phyloP scores from a whole-genome alignment of 345 rosid genomes.

The Linum lewisii region DNA sequence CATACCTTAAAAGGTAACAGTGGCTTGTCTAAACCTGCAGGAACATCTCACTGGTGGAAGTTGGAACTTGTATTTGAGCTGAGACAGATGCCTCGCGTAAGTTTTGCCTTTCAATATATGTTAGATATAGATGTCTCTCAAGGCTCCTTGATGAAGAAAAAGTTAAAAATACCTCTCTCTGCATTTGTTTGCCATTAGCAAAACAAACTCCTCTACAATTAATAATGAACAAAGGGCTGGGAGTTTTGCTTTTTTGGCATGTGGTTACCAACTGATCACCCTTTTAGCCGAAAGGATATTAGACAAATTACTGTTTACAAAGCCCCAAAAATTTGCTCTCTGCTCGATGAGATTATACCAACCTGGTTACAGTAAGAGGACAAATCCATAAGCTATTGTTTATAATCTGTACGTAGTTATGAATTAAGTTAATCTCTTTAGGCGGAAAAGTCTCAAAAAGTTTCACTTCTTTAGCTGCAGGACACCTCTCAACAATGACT shows the following conservation, averaged over 20 bases:
- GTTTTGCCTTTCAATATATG: too few relatives aligned
- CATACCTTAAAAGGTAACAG: neutral
- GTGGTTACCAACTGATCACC: conserved; percentile 20
- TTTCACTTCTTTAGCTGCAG: neutral
- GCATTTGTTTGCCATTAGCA: neutral
- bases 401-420: neutral
- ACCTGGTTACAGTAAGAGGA: neutral
- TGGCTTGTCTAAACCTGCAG: conserved; percentile 5
- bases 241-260: conserved; percentile 21
- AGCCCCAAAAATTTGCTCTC: conserved; percentile 53
- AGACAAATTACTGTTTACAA: conserved; percentile 26
- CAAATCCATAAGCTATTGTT: neutral
- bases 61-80: neutral
- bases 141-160: neutral
- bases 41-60: neutral
- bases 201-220: neutral
- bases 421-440: neutral
- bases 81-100: neutral
- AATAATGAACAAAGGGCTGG: neutral
- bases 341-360: conserved; percentile 55
- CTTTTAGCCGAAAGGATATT: conserved; percentile 14
- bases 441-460: too few relatives aligned
- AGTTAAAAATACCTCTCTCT: neutral
- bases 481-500: neutral
- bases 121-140: too few relatives aligned